Conservation (phyloP, 2,329 filamentous ascomycete genomes). For the Paraphoma chrysanthemicola region DNA sequence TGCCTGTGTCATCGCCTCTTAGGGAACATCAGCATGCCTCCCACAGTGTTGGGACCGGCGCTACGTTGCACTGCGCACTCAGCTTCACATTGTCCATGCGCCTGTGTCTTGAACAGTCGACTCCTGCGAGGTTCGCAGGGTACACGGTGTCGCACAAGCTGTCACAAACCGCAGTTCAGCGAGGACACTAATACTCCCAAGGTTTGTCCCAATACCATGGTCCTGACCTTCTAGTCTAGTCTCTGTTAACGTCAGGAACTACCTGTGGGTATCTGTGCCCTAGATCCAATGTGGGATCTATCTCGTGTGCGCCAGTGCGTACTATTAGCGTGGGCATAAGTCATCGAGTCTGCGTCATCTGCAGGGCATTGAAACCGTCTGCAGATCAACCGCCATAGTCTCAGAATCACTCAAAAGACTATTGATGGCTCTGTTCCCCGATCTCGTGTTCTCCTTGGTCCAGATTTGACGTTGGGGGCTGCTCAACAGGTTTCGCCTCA, state of each 20-base stretch:
- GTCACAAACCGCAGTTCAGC: constrained; percentile 24
- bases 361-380: neutral
- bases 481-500: no score
- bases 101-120: constrained; percentile 22
- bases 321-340: neutral
- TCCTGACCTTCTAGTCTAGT: neutral
- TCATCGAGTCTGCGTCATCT: neutral
- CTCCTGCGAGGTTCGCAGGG: constrained; percentile 14
- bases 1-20: constrained; percentile 18
- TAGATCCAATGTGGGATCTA: neutral
- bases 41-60: constrained; percentile 21
- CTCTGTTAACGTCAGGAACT: neutral
- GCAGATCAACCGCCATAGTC: neutral
- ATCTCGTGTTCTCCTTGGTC: neutral
- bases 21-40: constrained; percentile 14
- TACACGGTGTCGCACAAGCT: constrained; percentile 26
- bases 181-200: constrained; percentile 11
- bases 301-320: neutral
- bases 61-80: constrained; percentile 11
- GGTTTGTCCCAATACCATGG: constrained; percentile 2
- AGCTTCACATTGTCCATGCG: constrained; percentile 16
- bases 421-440: neutral
- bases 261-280: constrained; percentile 9
- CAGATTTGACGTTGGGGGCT: no score
- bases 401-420: neutral